Evolutionary conservation across 2,329 filamentous ascomycete species (phyloP), one percentile per base, ranked within the genome.

Genomic region (Xylaria hypoxylon): DNA sequence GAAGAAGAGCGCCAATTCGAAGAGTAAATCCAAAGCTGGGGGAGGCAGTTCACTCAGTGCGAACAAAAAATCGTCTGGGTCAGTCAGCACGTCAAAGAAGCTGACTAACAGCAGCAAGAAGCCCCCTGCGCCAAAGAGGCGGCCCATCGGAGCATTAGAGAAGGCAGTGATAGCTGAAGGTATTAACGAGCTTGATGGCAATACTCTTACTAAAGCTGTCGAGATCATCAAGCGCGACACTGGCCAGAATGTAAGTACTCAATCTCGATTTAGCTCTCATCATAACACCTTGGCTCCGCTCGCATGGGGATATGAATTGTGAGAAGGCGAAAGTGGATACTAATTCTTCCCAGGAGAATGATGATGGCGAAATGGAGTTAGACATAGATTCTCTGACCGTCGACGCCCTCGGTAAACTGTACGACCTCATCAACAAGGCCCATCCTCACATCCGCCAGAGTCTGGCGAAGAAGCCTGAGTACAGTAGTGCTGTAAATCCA

Each of bases 111-210:
- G 15, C 47, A 63, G 40, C 55, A 75, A 77, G 64, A 83, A 88
- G 77, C 86, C 86, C 73, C 74, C 80, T 3, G 75, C 79, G 0
- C 70, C 75, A 0, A 85, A 83, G 67, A 89, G 87, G 73, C 82
- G 85, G n/a, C 86, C 86, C 60, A 87, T 92, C 75, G 88, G 93
- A 50, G 90, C 88, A 65, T 85, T 90, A 3, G 94, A 99, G 80
- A 98, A 98, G 83, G 93, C 96, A 64, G 88, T 94, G 71, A 96
- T 99, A 64, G 95, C 93, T 1, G 90, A 91, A 65, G 92, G 92
- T 15, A 96, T 97, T 70, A 92, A 90, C 73, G 90, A 90, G 68
- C 88, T 98, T 64, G 90, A 94, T 19, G 90, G 91, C 56, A 84
- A 85, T n/a, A 89, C 93, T 71, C 91, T 97, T 75, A 87, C 90